These are phyloP conservation scores for Wickerhamiella kazuoi DNA, from an alignment of 805 yeast species.

Conservation along the genomic window DNA sequence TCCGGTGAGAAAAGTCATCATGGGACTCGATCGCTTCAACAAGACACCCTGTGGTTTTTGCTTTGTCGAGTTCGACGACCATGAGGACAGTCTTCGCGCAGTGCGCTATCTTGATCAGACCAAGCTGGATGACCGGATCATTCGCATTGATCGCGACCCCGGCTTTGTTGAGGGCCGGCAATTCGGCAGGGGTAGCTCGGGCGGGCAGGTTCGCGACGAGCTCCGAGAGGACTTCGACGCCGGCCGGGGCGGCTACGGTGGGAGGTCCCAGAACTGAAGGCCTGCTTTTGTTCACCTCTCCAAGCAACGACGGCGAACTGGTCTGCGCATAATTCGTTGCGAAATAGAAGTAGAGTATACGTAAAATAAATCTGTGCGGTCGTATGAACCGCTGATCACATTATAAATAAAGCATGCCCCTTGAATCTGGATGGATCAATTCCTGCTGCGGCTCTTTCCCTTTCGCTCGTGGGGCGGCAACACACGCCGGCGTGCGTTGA, in stretches of 20 bases:
- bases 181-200: constrained; percentile 80
- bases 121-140: constrained; percentile 60
- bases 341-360: too few species aligned
- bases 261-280: constrained; percentile 2
- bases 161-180: constrained; percentile 94
- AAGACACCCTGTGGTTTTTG: constrained; percentile 95
- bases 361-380: too few species aligned
- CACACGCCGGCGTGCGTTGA: constrained; percentile 67
- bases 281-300: too few species aligned
- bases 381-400: too few species aligned
- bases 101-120: constrained; percentile 70
- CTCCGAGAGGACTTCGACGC: constrained; percentile 27
- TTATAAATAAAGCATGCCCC: too few species aligned
- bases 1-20: constrained; percentile 55
- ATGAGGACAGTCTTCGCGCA: constrained; percentile 61
- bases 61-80: constrained; percentile 59
- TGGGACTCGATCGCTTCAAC: constrained; percentile 86
- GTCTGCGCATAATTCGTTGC: too few species aligned
- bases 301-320: too few species aligned
- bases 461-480: constrained; percentile 24
- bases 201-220: constrained; percentile 83
- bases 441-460: constrained; percentile 5
- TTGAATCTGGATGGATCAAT: background rate
- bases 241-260: constrained; percentile 29
- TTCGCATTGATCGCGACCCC: constrained; percentile 85